phyloP scores from a whole-genome alignment of 2,329 filamentous ascomycete genomes.

The Fusarium newnesense region DNA sequence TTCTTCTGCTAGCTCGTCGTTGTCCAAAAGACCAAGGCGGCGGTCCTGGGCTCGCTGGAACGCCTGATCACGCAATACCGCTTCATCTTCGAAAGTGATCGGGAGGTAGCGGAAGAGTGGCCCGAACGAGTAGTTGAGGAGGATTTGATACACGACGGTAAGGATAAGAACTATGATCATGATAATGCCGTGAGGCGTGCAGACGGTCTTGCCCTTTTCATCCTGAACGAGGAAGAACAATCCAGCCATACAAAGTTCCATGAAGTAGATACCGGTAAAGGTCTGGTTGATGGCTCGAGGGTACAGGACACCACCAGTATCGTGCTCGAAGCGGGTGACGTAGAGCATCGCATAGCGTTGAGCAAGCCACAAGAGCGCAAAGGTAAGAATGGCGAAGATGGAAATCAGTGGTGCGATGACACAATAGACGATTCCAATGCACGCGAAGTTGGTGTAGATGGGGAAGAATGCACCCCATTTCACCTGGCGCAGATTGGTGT shows the following conservation, averaged over 20 bases:
- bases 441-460: slow-evolving; percentile 95
- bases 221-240: slow-evolving; percentile 91
- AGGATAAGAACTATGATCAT: slow-evolving; percentile 82
- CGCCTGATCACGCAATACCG: slow-evolving; percentile 87
- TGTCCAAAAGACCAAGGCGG: slow-evolving; percentile 76
- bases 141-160: slow-evolving; percentile 80
- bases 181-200: slow-evolving; percentile 81
- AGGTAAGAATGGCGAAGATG: too few relatives aligned
- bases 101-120: slow-evolving; percentile 90
- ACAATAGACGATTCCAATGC: slow-evolving; percentile 89
- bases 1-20: too few relatives aligned
- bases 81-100: slow-evolving; percentile 95
- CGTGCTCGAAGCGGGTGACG: slow-evolving; percentile 86
- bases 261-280: slow-evolving; percentile 93
- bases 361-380: slow-evolving; percentile 93
- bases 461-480: slow-evolving; percentile 96
- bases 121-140: slow-evolving; percentile 84
- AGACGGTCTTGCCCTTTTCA: too few relatives aligned
- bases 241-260: slow-evolving; percentile 90
- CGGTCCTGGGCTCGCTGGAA: slow-evolving; percentile 83
- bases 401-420: slow-evolving; percentile 91
- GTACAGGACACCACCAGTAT: slow-evolving; percentile 93
- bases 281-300: slow-evolving; percentile 94
- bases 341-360: slow-evolving; percentile 98
- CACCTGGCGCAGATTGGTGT: slow-evolving; percentile 80